Base-by-base conservation (phyloP, 345 rosid species). In the Aurinia saxatilis region DNA sequence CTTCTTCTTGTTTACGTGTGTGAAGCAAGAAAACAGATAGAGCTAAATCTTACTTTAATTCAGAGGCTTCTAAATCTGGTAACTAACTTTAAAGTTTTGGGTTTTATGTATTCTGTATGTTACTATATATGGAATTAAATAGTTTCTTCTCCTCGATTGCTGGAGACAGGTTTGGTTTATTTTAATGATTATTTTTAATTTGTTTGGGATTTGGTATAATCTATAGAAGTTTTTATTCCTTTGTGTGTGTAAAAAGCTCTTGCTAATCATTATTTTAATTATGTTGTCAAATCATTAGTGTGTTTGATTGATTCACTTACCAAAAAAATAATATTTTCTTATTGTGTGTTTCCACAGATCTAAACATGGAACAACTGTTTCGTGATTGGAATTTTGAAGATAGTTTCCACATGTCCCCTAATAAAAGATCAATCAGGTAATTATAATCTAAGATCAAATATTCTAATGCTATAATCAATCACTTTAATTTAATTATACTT, bases 321-420 rank as follows among this genome's bases (percentile, higher is more conserved):
- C 12, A 10, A 58, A 25, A 50, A 50, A 67, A 23, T 46, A 62
- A 19, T 47, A 30, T 70, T 56, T 48, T 57, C 11, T 47, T 19
- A 36, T 54, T 17, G 46, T 25, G 34, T 56, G 29, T 56, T 54
- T 42, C 5, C 45, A 35, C 54, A 64, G 66, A 71, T 76, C 64
- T 75, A 68, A 21, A 71, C 70, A 85, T 85, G 91, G 81, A 86
- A 65, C 84, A 79, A 56, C 68, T 71, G 14, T 54, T 72, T 51
- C 64, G 79, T 60, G 88, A 80, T 56, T 87, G 90, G 95, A 80
- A 78, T 77, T 76, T 82, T 63, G 88, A 78, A 51, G 75, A 53
- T 49, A 82, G 73, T 67, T 72, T 73, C 49, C 81, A 78, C 62
- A 10, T 73, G 42, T 58, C 75, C 63, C 67, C 67, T 53, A 78